A percentile compares a stretch with the other conserved stretches of the same genome.
These are phyloP conservation scores for Botrytis elliptica DNA, from an alignment of 2,329 filamentous ascomycete species.

Conservation along the genomic window DNA sequence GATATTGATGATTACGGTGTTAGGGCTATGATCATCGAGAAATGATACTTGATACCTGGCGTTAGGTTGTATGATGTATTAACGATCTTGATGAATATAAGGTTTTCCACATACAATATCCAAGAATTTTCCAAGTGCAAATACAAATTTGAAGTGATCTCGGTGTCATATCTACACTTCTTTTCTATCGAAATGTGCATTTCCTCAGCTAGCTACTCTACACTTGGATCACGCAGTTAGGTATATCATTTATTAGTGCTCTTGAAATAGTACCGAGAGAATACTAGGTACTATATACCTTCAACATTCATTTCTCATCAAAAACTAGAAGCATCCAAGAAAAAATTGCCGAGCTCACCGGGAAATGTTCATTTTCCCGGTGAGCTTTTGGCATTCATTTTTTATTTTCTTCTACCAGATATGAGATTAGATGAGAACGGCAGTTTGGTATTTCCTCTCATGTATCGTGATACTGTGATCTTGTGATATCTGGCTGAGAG, in stretches of 20 bases:
- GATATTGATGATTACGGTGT: conserved; percentile 13
- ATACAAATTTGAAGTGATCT: not conserved
- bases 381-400: not conserved
- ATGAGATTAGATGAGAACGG: not conserved
- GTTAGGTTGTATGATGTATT: conserved; percentile 6
- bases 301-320: not conserved
- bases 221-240: not conserved
- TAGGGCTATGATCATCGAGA: not conserved
- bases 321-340: not conserved
- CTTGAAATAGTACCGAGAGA: not conserved
- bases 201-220: not conserved
- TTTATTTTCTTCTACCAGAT: not conserved
- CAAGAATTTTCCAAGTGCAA: too few species aligned
- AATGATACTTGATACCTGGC: conserved; percentile 5
- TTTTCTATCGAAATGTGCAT: not conserved
- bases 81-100: conserved; percentile 14
- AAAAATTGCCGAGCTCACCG: not conserved
- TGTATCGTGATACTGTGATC: not conserved
- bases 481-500: not conserved
- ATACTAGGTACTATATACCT: not conserved
- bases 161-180: not conserved
- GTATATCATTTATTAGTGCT: not conserved
- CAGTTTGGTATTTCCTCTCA: not conserved
- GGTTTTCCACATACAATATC: not conserved
- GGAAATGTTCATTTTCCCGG: not conserved